Conservation (phyloP, 371 early-diverging fungal genomes). For the Ecytonucleospora hepatopenaei region DNA sequence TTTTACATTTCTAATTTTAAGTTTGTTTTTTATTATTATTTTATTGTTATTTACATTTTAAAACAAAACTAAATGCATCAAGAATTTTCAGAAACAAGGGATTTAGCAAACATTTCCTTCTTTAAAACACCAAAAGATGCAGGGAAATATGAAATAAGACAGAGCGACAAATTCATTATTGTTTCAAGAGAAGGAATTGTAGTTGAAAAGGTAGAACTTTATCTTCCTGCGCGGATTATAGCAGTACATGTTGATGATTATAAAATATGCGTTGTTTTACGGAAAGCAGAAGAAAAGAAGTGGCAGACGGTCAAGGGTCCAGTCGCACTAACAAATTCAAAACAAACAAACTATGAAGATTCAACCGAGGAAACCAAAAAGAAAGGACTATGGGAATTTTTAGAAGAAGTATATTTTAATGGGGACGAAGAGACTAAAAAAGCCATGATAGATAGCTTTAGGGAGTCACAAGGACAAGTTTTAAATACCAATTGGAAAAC, state of each 20-base stretch:
- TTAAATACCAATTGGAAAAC: constrained; percentile 87
- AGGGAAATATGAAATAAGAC: not conserved
- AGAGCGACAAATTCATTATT: not conserved
- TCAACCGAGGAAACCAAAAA: not conserved
- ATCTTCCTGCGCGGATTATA: not conserved
- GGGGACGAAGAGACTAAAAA: constrained; percentile 74
- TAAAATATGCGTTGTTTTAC: not conserved
- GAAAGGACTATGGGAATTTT: constrained; percentile 68
- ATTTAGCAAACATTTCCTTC: not conserved
- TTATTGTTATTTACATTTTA: not conserved
- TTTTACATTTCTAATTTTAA: no score
- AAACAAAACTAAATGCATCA: not conserved
- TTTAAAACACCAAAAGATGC: not conserved
- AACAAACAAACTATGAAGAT: not conserved
- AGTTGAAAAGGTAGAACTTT: not conserved
- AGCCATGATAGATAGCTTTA: constrained; percentile 92
- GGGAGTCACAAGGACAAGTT: constrained; percentile 80
- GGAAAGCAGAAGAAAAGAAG: not conserved
- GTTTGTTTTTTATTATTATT: no score
- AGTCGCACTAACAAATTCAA: not conserved
- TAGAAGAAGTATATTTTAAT: constrained; percentile 74
- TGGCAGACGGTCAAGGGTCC: not conserved
- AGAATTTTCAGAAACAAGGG: not conserved
- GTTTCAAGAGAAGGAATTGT: not conserved
- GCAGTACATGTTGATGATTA: not conserved